These are phyloP conservation scores for Aureobasidium pullulans DNA, from an alignment of 2,329 filamentous ascomycete genomes.

Conservation along the genomic window DNA sequence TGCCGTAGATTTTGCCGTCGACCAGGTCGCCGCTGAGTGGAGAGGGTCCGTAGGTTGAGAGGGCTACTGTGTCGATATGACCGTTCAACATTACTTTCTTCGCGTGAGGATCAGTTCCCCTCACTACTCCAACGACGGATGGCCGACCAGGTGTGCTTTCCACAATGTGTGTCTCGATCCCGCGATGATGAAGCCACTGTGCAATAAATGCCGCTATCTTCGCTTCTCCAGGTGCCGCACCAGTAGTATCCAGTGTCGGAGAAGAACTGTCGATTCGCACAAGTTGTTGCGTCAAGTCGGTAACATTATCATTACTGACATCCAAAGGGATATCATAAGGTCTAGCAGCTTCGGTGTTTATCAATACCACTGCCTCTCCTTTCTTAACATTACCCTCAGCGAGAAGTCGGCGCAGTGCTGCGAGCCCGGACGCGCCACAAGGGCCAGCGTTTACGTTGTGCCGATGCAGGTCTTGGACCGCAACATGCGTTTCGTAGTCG, in stretches of 20 bases:
- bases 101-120: background rate
- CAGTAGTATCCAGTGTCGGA: background rate
- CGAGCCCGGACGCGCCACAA: constrained; percentile 54
- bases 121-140: background rate
- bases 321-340: constrained; percentile 37
- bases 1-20: background rate
- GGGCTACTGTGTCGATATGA: background rate
- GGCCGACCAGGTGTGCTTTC: background rate
- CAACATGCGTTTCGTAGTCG: constrained; percentile 55
- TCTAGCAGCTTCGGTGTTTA: constrained; percentile 58
- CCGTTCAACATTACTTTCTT: constrained; percentile 4
- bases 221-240: background rate
- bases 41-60: background rate
- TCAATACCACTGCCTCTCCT: constrained; percentile 55
- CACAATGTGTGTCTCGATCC: background rate
- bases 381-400: constrained; percentile 32
- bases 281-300: background rate
- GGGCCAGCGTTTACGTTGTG: constrained; percentile 49
- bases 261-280: background rate
- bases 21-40: background rate
- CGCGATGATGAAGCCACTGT: constrained; percentile 4
- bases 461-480: constrained; percentile 46
- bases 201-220: background rate
- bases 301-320: background rate
- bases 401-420: constrained; percentile 47